A percentile compares a stretch with the other conserved stretches of the same genome.
These are phyloP conservation scores for Lepidium sativum DNA, from an alignment of 345 rosid species.

Conservation along the genomic window DNA sequence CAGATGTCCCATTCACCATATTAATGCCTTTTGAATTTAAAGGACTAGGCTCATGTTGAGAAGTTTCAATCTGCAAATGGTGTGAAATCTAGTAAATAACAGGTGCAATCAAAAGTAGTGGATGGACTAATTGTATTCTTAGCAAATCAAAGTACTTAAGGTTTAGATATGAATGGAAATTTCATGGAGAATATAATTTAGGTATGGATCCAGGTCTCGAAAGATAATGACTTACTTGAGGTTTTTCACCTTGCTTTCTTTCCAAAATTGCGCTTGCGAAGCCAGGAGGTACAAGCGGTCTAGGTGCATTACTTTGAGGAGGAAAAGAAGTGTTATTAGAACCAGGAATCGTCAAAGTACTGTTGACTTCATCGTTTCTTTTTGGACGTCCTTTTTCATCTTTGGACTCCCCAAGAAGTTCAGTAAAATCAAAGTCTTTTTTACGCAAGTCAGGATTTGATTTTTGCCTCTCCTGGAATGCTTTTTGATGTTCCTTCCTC, in stretches of 20 bases:
- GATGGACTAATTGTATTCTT: not conserved
- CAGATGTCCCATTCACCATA: constrained; percentile 28
- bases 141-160: not conserved
- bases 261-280: constrained; percentile 47
- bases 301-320: constrained; percentile 47
- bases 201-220: constrained; percentile 39
- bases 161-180: not conserved
- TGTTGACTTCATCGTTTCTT: constrained; percentile 33
- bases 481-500: constrained; percentile 91
- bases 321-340: constrained; percentile 32
- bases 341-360: constrained; percentile 23
- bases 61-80: constrained; percentile 44
- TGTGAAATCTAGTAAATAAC: constrained; percentile 12
- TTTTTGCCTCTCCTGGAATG: constrained; percentile 73
- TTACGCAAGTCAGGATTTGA: constrained; percentile 46
- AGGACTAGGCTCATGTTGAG: constrained; percentile 41
- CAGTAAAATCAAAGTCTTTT: constrained; percentile 56
- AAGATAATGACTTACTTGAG: constrained; percentile 29
- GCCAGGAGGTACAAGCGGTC: constrained; percentile 99
- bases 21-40: constrained; percentile 33
- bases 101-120: not conserved
- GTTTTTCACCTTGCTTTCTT: constrained; percentile 42
- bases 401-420: constrained; percentile 53
- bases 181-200: not conserved
- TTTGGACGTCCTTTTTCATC: constrained; percentile 43